Evolutionary conservation across 192 early-diverging fungal genomes (phyloP), one percentile per base, ranked within the genome.

Genomic region (Allomyces javanicus): DNA sequence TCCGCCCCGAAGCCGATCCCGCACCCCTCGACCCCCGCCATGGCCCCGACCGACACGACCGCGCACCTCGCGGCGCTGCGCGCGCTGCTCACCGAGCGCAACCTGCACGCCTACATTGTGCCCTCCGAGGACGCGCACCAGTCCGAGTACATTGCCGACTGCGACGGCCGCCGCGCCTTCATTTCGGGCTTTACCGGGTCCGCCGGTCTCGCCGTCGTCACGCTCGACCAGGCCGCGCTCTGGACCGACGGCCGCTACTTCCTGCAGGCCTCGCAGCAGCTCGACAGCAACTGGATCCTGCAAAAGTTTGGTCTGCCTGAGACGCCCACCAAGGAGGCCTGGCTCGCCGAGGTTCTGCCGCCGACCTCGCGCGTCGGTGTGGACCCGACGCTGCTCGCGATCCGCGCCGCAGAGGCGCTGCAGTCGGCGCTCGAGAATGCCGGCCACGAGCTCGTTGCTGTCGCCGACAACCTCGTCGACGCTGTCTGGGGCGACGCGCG

Each of bases 211-310:
- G 96, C 93, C 9, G 83, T 98, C 55, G 84, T 98, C 21, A 87
- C 91, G 4, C 62, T 73, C 33, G 81, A 87, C 44, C 71, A 81
- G 64, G 93, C 93, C 63, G 85, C 88, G 26, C 80, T 98, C 63
- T 98, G 94, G 72, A 98, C 96, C 9, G 96, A 98, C 73, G 96
- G 96, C 7, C 84, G 96, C 63, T 98, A 98, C 85, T 96, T 92
- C 77, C 75, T 98, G 68, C 96, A 98, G 72, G 96, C 93, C 17
- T 83, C 86, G 4, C 77, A 90, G 73, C 91, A 98, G 76, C 79
- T 98, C 68, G 93, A 94, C 73, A 64, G 61, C 65, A 92, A 93
- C 76, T 98, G 96, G 96, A 87, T 81, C 61, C 76, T 98, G 75
- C 91, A 92, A 87, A 98, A 98, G 79, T 75, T 78, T 67, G 96